A percentile compares a stretch with the other conserved stretches of the same genome.
Evolutionary conservation across 176 grass and related monocot genomes (phyloP).

Genomic region (Rhynchospora pubera): DNA sequence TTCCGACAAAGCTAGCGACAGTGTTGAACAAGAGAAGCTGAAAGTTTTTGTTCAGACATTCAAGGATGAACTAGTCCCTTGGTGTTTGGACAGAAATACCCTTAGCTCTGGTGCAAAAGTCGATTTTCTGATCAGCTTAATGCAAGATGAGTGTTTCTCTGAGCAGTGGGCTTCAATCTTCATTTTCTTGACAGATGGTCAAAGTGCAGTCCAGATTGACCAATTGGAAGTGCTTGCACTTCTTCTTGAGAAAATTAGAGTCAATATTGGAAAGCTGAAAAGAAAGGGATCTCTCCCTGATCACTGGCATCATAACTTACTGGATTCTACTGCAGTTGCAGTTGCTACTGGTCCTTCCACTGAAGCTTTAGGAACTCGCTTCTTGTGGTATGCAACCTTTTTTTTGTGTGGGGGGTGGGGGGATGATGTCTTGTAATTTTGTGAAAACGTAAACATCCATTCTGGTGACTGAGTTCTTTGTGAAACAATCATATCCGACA

Average conservation of each 20-base stretch:
- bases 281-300: conserved; percentile 42
- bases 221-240: conserved; percentile 52
- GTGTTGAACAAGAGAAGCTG: conserved; percentile 30
- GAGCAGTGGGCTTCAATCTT: conserved; percentile 67
- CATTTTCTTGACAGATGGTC: conserved; percentile 30
- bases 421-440: neutral
- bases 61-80: conserved; percentile 62
- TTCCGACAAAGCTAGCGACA: conserved; percentile 11
- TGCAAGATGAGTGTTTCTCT: conserved; percentile 70
- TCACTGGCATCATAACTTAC: conserved; percentile 54
- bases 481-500: neutral
- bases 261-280: conserved; percentile 40
- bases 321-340: conserved; percentile 55
- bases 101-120: conserved; percentile 53
- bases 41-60: conserved; percentile 54
- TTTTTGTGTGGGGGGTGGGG: conserved; percentile 13
- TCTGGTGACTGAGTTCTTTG: neutral
- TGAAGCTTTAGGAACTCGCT: conserved; percentile 31
- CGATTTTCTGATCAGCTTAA: conserved; percentile 68
- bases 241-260: conserved; percentile 57
- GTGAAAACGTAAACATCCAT: neutral
- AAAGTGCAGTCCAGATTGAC: conserved; percentile 24
- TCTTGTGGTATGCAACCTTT: conserved; percentile 48
- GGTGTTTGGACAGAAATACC: conserved; percentile 68
- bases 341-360: conserved; percentile 33